Evolutionary conservation across 2,329 filamentous ascomycete genomes (phyloP).

Genomic region (Alternaria conjuncta): DNA sequence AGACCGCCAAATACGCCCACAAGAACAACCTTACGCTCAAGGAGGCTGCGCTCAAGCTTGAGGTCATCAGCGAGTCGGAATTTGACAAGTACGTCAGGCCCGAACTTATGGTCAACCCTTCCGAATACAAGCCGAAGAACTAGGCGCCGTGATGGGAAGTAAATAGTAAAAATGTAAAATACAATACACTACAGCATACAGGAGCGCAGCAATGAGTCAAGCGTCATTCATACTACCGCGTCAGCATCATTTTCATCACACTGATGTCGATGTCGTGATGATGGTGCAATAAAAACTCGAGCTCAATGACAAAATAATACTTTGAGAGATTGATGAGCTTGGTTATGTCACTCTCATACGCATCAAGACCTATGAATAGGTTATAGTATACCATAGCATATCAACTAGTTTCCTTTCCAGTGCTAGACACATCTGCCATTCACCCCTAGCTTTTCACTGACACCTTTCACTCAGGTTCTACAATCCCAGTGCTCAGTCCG

Average conservation of each 20-base stretch:
- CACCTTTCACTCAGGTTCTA: not conserved
- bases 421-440: not conserved
- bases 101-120: constrained; percentile 92
- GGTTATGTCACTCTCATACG: too few relatives aligned
- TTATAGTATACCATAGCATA: too few relatives aligned
- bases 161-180: not conserved
- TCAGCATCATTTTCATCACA: not conserved
- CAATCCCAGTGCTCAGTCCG: not conserved
- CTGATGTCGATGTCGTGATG: not conserved
- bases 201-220: not conserved
- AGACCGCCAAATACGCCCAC: constrained; percentile 75
- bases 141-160: not conserved
- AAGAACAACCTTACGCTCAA: constrained; percentile 97
- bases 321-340: too few relatives aligned
- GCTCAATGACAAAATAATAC: too few relatives aligned
- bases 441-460: not conserved
- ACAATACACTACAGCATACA: not conserved
- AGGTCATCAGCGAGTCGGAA: constrained; percentile 85
- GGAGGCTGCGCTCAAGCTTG: constrained; percentile 89
- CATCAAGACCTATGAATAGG: too few relatives aligned
- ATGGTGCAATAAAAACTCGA: too few relatives aligned
- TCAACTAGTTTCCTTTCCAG: too few relatives aligned
- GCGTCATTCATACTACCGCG: too few relatives aligned
- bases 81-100: constrained; percentile 90
- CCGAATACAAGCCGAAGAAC: constrained; percentile 61